Base-by-base conservation (phyloP, 23 red algal genomes). In the Agarophyton chilense region DNA sequence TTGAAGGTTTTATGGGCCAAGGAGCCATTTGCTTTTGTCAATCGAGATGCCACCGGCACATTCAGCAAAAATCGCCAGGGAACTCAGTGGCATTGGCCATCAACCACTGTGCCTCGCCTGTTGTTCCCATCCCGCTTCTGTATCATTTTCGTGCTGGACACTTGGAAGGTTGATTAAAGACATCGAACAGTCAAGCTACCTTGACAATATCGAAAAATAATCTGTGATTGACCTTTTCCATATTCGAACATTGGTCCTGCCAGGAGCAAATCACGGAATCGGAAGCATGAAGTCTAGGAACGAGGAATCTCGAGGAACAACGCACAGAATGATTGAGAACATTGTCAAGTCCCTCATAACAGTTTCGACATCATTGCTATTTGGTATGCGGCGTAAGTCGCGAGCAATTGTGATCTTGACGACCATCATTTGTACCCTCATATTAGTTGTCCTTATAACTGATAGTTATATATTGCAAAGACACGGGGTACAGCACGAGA, bases 241-340 rank as follows among this genome's bases (percentile, higher is more conserved):
- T n/a, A n/a, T n/a, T n/a, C n/a, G n/a, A n/a, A n/a, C n/a, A n/a
- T n/a, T n/a, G n/a, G n/a, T n/a, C n/a, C n/a, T n/a, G n/a, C n/a
- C n/a, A n/a, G n/a, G n/a, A n/a, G n/a, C n/a, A n/a, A n/a, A n/a
- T n/a, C n/a, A n/a, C n/a, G n/a, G n/a, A n/a, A n/a, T n/a, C 35
- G 60, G 52, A 65, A 36, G 31, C 4, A 74, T 74, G 68, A 47
- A 47, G 68, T 49, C 68, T 38, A 74, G 47, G 43, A 49, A 29
- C 25, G 68, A 74, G 47, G 39, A 45, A 47, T 46, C 33, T 29
- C 68, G 41, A 40, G 43, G 21, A 49, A 46, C 68, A 74, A 28
- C 68, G 17, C 68, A 39, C 38, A 74, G 40, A 35, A 12, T 49
- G 5, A 5, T 3, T 29, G 68, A 49, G 47, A 24, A 47, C 10